These are phyloP conservation scores for Trichophyton verrucosum DNA, from an alignment of 2,329 filamentous ascomycete species.

Conservation along the genomic window DNA sequence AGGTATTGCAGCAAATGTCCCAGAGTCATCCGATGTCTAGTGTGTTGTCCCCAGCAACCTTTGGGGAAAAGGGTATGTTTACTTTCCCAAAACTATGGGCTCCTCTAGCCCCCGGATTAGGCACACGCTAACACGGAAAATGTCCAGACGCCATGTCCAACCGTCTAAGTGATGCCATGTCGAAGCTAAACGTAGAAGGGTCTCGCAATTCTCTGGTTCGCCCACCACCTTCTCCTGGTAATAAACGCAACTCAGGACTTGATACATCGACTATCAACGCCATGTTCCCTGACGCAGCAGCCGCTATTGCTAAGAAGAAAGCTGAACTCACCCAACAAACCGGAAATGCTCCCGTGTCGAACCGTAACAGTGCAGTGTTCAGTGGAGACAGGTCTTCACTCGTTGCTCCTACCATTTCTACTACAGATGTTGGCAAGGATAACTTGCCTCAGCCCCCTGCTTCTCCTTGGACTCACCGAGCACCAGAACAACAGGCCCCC, in stretches of 20 bases:
- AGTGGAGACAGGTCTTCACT: slow-evolving; percentile 61
- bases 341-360: slow-evolving; percentile 76
- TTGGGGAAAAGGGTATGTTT: slow-evolving; percentile 71
- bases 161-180: slow-evolving; percentile 91
- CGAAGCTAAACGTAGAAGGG: slow-evolving; percentile 77
- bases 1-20: slow-evolving; percentile 97
- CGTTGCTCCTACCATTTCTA: slow-evolving; percentile 61
- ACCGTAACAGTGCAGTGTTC: slow-evolving; percentile 76
- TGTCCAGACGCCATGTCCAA: slow-evolving; percentile 84
- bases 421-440: slow-evolving; percentile 50
- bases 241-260: slow-evolving; percentile 88
- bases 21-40: slow-evolving; percentile 97
- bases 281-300: slow-evolving; percentile 97
- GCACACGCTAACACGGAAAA: slow-evolving; percentile 11
- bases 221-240: slow-evolving; percentile 61
- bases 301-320: slow-evolving; percentile 96
- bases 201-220: slow-evolving; percentile 77
- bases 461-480: slow-evolving; percentile 64
- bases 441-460: slow-evolving; percentile 52
- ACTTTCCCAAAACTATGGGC: background rate
- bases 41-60: slow-evolving; percentile 84
- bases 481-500: slow-evolving; percentile 39
- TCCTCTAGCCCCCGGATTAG: slow-evolving; percentile 3
- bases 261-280: slow-evolving; percentile 89
- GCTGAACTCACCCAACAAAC: slow-evolving; percentile 94